Base-by-base conservation (phyloP, 345 rosid species). In the Salix brachista region DNA sequence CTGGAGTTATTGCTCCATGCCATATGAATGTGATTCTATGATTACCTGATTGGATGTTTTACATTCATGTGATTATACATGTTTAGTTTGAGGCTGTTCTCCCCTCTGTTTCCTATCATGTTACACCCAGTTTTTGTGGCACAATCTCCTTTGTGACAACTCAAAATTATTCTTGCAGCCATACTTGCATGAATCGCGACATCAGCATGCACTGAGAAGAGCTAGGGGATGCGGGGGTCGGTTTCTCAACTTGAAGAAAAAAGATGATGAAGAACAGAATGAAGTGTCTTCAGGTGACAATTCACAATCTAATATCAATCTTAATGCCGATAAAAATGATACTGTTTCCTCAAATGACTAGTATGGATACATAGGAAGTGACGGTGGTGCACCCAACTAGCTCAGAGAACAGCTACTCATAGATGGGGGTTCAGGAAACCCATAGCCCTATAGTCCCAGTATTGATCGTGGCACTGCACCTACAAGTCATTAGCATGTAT, bases 201-300 rank as follows among this genome's bases (percentile, higher is more conserved):
- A 96, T 89, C 85, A 86, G 78, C 99, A 96, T 87, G 99, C 99
- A 5, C 78, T 96, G 69, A 88, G 84, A 89, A 85, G 99, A 76
- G 98, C 97, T 25, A 91, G 99, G 81, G 99, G 99, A 82, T 86
- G 90, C 77, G 97, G 99, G 14, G 99, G 99, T 18, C 88, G 99
- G 77, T 89, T 94, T 87, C 92, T 91, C 79, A 94, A 92, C 74
- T 77, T 94, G 34, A 93, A 93, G 90, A 92, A 91, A 83, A 80
- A 76, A 36, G 90, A 89, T 77, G 86, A 79, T 46, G 74, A 84
- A 19, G 74, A 78, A 54, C 87, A 87, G 82, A 82, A 74, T 1
- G 91, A 81, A 79, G 88, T 72, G 54, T 82, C 83, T 62, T 84
- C 91, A 14, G 86, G 79, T 67, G 91, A 86, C 75, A 83, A 88